Evolutionary conservation across 2,329 filamentous ascomycete species (phyloP), one percentile per base, ranked within the genome.

Genomic region (Talaromyces sp.): DNA sequence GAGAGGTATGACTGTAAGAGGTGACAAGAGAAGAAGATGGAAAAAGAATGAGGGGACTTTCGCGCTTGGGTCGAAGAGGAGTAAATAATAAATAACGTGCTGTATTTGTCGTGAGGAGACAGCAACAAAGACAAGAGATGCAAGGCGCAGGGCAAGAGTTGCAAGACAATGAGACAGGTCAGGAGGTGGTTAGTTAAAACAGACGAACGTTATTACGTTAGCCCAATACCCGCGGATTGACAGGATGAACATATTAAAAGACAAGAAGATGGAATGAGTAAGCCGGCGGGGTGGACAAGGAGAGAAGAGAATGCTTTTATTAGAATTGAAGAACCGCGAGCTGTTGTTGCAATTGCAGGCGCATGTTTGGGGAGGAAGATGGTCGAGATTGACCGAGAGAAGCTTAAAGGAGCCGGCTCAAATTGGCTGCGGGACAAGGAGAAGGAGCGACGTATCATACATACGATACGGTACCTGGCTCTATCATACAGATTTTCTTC

Each of bases 111-210:
- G 43, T 56, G 40, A 61, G 19, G 40, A 3, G 19, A 47, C 29
- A 54, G 27, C n/a, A 38, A 25, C 38, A 64, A 31, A 59, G 27
- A 59, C 53, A 45, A 38, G 27, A 45, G 47, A 66, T 58, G 64
- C 64, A 66, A 66, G 64, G 64, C 45, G 34, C 51, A 59, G 45
- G 19, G 34, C n/a, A 56, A 56, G 54, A 27, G 31, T 53, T 62
- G 59, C 64, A 63, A 47, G 53, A 65, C 49, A 51, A 59, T 51
- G 53, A 63, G 64, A 62, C 53, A 53, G 64, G 40, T 51, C 59
- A 53, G 58, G 49, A 61, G 45, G 31, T 25, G 36, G 19, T 25
- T 29, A 53, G 17, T n/a, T 17, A 2, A 34, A 13, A 19, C 29
- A 40, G 54, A 11, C 34, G 36, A 45, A 17, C 13, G 36, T 27